Percentiles rank a stretch among this genome's conserved stretches.
phyloP scores from a whole-genome alignment of 805 yeast species.

The Komagataella mondaviorum region DNA sequence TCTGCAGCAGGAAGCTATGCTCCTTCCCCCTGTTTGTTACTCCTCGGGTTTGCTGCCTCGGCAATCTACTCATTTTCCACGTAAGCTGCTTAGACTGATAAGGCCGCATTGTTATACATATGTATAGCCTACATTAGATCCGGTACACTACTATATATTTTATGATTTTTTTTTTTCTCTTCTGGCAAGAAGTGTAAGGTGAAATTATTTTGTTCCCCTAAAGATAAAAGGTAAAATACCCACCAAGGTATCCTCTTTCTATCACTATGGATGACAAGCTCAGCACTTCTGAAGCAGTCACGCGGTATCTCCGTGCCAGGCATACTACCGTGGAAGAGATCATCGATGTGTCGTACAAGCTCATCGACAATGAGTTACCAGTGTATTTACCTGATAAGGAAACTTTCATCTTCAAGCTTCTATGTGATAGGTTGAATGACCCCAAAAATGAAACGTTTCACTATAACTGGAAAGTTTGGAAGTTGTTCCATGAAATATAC shows the following conservation, averaged over 20 bases:
- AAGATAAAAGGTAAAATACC: background rate
- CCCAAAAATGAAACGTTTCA: slow-evolving; percentile 24
- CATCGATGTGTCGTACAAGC: slow-evolving; percentile 16
- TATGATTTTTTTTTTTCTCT: background rate
- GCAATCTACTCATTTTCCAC: background rate
- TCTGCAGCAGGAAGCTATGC: background rate
- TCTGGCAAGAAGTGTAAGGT: background rate
- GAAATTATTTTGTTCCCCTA: background rate
- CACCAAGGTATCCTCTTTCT: background rate
- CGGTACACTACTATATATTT: background rate
- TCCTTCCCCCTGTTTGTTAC: background rate
- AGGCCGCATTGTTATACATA: background rate
- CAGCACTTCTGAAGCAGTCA: slow-evolving; percentile 33
- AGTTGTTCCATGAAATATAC: slow-evolving; percentile 23
- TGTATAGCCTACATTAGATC: background rate
- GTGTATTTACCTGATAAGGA: slow-evolving; percentile 43
- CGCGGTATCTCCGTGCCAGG: slow-evolving; percentile 46
- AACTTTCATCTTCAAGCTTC: slow-evolving; percentile 40
- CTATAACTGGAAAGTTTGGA: slow-evolving; percentile 32
- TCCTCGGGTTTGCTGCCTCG: background rate
- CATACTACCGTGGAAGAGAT: slow-evolving; percentile 28
- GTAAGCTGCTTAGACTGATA: background rate
- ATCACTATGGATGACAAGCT: background rate
- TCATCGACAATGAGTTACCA: slow-evolving; percentile 18
- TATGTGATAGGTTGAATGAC: slow-evolving; percentile 40